Evolutionary conservation across 73 alveolate species (phyloP).

Genomic region (Paramecium caudatum): DNA sequence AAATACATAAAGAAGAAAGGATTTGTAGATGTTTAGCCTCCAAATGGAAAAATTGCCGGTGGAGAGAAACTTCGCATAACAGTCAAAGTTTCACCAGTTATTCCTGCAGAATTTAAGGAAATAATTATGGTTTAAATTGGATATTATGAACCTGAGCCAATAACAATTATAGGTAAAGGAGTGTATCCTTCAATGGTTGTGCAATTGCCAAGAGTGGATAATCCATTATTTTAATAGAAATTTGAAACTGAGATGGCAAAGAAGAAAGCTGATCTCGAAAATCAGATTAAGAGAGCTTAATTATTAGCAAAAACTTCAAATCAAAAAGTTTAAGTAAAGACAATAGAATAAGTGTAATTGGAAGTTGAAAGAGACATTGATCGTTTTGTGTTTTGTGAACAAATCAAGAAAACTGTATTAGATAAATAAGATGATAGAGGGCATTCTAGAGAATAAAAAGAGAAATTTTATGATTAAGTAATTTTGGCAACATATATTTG

Average conservation of each 20-base stretch:
- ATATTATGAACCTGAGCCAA: constrained; percentile 96
- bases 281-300: constrained; percentile 65
- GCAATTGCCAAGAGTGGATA: constrained; percentile 93
- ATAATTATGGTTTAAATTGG: constrained; percentile 96
- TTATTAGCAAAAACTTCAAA: constrained; percentile 50
- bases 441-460: constrained; percentile 62
- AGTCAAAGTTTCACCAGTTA: constrained; percentile 96
- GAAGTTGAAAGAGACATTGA: constrained; percentile 78
- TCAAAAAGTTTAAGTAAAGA: constrained; percentile 60
- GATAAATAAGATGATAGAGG: constrained; percentile 63
- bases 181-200: constrained; percentile 96
- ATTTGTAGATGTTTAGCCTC: constrained; percentile 92
- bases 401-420: constrained; percentile 55
- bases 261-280: constrained; percentile 70
- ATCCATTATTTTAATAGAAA: constrained; percentile 87
- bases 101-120: constrained; percentile 98
- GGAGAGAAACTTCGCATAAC: constrained; percentile 95
- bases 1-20: constrained; percentile 94
- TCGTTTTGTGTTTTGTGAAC: constrained; percentile 69
- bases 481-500: constrained; percentile 84
- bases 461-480: constrained; percentile 74
- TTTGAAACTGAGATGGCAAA: constrained; percentile 84
- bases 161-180: constrained; percentile 97
- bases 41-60: constrained; percentile 92
- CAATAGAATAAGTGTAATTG: constrained; percentile 65